Evolutionary conservation across 257 asterid species (phyloP), one percentile per base, ranked within the genome.

Genomic region (Solanum dulcamara): DNA sequence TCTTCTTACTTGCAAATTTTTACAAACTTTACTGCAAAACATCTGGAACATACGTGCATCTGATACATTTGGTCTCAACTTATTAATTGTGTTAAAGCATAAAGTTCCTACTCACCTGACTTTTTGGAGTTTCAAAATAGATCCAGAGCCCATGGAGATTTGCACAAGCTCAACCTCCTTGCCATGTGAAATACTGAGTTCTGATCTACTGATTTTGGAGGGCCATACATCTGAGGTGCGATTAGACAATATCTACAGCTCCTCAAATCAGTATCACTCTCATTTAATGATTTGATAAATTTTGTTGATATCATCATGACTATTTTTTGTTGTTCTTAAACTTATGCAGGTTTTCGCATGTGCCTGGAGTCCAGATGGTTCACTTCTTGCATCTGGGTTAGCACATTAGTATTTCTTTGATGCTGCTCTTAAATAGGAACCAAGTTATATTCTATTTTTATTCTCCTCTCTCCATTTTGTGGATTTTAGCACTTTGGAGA

Each of bases 301-400:
- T 28, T 77, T 77, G 24, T 28, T 48, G 64, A 50, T 30, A 79
- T 79, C 26, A 48, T 38, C 83, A 10, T 79, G 64, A 79, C 83
- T 46, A 30, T 48, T 15, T 15, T 46, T 20, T 66, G n/a, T 26
- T 48, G 79, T 83, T 85, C 74, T 84, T 85, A 84, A 81, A 60
- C 71, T 70, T 83, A 71, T 89, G 60, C 93, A 96, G 99, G 99
- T 96, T 87, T 95, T 94, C 92, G 98, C 99, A n/a, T 96, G 99
- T 91, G 94, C 98, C 13, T 96, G 99, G 99, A 94, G 95, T 86
- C 97, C 99, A 48, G 75, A 90, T 44, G 98, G 98, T 85, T 92
- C 98, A 85, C 95, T 96, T 90, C 98, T 96, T 90, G 99, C 99
- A 85, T 94, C 99, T 85, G 99, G 99, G 99, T 96, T 84, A 83